Base-by-base conservation (phyloP, 768 basidiomycete species). In the Xerocomellus amylosporus region DNA sequence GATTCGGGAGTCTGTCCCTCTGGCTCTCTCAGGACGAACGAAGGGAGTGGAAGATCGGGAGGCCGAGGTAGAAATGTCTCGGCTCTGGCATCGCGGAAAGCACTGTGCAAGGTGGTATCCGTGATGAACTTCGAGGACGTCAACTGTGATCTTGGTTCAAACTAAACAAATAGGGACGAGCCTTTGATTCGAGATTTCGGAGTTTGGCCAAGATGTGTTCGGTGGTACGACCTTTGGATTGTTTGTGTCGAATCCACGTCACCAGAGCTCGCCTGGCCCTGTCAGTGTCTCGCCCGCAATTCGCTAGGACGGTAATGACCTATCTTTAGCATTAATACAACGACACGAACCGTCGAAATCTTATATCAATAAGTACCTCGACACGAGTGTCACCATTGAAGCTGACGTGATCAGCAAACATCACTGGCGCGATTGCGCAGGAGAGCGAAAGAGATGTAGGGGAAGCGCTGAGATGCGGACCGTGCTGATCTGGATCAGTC, bases 71-170 rank as follows among this genome's bases (percentile, higher is more conserved):
- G 56, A 37, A 13, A 64, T 0, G 70, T 71, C 39, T 54, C 48
- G 28, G 70, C 70, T 54, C 70, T 69, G 14, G 70, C 70, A 40
- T 72, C 67, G 22, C 71, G 70, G 24, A 71, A 71, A n/a, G 71
- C 70, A 30, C 40, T 34, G 38, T 71, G 69, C 0, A 71, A 43
- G 38, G 59, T 58, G 5, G n/a, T 19, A 47, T 71, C 70, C 46
- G 49, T 63, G 56, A 72, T 68, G 53, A 71, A 71, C 71, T 71
- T 50, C 37, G 5, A 5, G 44, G 46, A 12, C 4, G 42, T 56
- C 28, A 58, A 41, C 15, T 34, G 38, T 19, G 15, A 17, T 41
- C 19, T 13, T 34, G n/a, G 13, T n/a, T 20, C 5, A 19, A 45
- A 41, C 14, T 5, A 15, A 30, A 43, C 19, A 10, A 15, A 14